These are phyloP conservation scores for Metahyphopichia silvanorum DNA, from an alignment of 805 yeast species.

Conservation along the genomic window DNA sequence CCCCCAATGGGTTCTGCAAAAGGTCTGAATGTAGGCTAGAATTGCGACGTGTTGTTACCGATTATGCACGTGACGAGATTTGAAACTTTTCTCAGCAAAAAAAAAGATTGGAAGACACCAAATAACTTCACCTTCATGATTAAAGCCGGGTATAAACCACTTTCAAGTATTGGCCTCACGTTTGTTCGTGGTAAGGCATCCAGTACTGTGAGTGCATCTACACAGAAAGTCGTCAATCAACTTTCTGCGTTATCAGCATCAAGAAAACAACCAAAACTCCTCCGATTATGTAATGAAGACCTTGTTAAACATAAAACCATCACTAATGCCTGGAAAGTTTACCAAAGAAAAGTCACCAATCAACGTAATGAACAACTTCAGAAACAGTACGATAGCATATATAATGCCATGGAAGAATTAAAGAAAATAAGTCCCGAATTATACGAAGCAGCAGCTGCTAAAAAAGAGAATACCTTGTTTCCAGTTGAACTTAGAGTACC, in stretches of 20 bases:
- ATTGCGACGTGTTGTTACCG: too few species aligned
- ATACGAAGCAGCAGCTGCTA: constrained; percentile 58
- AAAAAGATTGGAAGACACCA: too few species aligned
- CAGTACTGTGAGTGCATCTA: constrained; percentile 29
- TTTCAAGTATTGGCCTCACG: too few species aligned
- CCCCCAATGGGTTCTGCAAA: too few species aligned
- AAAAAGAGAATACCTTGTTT: constrained; percentile 53
- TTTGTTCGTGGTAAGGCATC: constrained; percentile 31
- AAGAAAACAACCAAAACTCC: constrained; percentile 80
- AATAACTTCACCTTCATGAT: too few species aligned
- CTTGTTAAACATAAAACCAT: constrained; percentile 80
- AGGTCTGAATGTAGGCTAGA: too few species aligned
- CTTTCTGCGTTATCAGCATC: constrained; percentile 83
- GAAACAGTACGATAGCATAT: constrained; percentile 63
- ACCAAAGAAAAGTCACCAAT: constrained; percentile 50
- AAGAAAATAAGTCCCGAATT: constrained; percentile 49
- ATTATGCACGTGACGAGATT: too few species aligned
- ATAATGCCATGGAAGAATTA: constrained; percentile 72
- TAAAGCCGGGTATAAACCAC: too few species aligned
- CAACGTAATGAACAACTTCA: constrained; percentile 39
- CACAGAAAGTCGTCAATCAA: constrained; percentile 48
- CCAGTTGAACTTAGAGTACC: constrained; percentile 87
- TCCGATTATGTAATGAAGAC: constrained; percentile 78
- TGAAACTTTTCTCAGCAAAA: too few species aligned
- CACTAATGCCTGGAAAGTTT: constrained; percentile 74